Conservation (phyloP, 2,329 filamentous ascomycete species). For the Ophiostoma novo-ulmi region DNA sequence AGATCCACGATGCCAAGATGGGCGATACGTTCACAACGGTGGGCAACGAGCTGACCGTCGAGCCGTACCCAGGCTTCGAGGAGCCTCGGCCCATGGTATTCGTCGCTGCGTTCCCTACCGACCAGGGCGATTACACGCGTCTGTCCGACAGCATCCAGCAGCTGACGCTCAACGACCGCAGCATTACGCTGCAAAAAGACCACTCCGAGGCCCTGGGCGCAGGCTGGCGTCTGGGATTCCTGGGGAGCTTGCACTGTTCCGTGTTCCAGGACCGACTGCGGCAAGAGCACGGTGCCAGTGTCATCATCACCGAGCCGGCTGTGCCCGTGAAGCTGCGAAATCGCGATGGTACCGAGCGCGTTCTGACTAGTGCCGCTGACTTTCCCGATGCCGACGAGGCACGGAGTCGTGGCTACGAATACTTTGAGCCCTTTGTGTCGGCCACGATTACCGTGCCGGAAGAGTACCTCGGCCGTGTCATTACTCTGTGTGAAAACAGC, state of each 20-base stretch:
- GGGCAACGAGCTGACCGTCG: slow-evolving; percentile 68
- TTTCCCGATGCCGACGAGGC: slow-evolving; percentile 67
- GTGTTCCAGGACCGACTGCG: slow-evolving; percentile 94
- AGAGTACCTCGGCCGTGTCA: slow-evolving; percentile 88
- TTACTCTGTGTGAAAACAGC: slow-evolving; percentile 88
- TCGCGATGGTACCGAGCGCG: slow-evolving; percentile 67
- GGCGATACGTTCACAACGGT: slow-evolving; percentile 90
- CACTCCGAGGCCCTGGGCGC: slow-evolving; percentile 89
- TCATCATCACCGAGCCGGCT: slow-evolving; percentile 94
- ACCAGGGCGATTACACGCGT: slow-evolving; percentile 79
- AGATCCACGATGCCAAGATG: slow-evolving; percentile 88
- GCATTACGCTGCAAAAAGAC: slow-evolving; percentile 89
- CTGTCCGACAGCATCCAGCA: slow-evolving; percentile 92
- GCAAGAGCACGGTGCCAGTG: slow-evolving; percentile 88
- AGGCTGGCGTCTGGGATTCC: slow-evolving; percentile 88
- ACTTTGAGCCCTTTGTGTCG: slow-evolving; percentile 62
- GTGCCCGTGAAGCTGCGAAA: slow-evolving; percentile 86
- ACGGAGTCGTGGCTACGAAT: slow-evolving; percentile 41
- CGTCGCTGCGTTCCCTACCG: slow-evolving; percentile 90
- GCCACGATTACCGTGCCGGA: slow-evolving; percentile 88
- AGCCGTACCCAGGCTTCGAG: slow-evolving; percentile 85
- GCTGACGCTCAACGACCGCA: slow-evolving; percentile 88
- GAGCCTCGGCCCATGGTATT: slow-evolving; percentile 99
- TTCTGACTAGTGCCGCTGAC: slow-evolving; percentile 79
- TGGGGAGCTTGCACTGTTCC: slow-evolving; percentile 97